These are phyloP conservation scores for Senecio squalidus DNA, from an alignment of 140 eudicot species.

Conservation along the genomic window DNA sequence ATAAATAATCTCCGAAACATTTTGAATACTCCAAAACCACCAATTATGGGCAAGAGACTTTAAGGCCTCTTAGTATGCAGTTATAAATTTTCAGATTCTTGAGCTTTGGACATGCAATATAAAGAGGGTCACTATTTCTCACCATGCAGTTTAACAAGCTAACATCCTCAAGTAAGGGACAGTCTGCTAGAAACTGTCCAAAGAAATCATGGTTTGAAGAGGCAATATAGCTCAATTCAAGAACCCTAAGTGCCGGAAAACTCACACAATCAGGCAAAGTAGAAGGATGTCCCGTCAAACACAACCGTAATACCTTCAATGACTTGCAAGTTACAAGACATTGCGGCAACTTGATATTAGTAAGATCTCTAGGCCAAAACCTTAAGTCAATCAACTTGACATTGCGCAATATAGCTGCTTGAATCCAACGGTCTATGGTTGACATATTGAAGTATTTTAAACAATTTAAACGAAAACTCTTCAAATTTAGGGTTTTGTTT, in stretches of 20 bases:
- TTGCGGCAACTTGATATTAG: not conserved
- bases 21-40: no score
- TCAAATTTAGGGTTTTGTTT: not conserved
- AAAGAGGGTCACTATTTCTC: no score
- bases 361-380: not conserved
- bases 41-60: no score
- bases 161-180: no score
- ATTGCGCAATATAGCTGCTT: not conserved
- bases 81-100: no score
- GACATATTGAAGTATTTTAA: not conserved
- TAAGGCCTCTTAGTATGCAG: no score
- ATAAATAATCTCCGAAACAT: no score
- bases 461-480: conserved; percentile 10
- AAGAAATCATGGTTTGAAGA: no score
- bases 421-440: conserved; percentile 6
- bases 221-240: no score
- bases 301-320: conserved; percentile 8
- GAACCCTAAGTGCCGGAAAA: conserved; percentile 13
- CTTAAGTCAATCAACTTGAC: conserved; percentile 1
- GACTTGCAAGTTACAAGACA: conserved; percentile 2
- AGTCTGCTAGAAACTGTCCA: no score
- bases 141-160: no score
- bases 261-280: not conserved
- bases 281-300: not conserved
- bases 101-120: no score